Evolutionary conservation across 164 flowering plant species (phyloP), one percentile per base, ranked within the genome.

Genomic region (Macadamia integrifolia): DNA sequence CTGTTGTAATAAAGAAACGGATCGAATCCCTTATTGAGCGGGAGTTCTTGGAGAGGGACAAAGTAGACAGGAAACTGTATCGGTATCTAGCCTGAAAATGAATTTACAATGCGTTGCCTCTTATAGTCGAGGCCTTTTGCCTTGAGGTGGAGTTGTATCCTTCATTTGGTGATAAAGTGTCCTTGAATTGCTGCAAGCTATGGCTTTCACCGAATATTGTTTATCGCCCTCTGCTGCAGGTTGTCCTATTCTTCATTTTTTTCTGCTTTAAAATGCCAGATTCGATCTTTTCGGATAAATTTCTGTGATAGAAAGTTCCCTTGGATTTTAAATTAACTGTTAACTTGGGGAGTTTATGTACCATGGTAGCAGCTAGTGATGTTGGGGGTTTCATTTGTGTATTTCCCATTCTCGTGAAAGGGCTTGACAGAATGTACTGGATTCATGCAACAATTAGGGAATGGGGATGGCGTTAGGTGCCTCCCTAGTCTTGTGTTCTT

Each of bases 11-110:
- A 29, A 66, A 66, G 58, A 66, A 66, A 35, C 44, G 68, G 60
- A 66, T 66, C 1, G 60, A 66, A 29, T 66, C 68, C 31, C 68
- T 66, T 6, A 66, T 66, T n/a, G 60, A 52, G 48, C 42, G 68
- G 5, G 68, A 66, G 58, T 66, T 52, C 48, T 56, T 66, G 46
- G 68, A 66, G 28, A 66, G 68, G 29, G 68, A 66, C 48, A 56
- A 32, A 15, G 29, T 32, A 14, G 60, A 66, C 60, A 17, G 60
- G 59, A 66, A 56, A 52, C 30, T 66, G 23, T 66, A 66, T 46
- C 60, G 68, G 28, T 66, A 66, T 66, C 59, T 93, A 58, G 98
- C 98, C 17, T 93, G 81, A 90, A 40, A 74, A 23, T 53, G 15
- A 61, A 62, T 12, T 58, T 58, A 18, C 57, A 57, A 62, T 65